These are phyloP conservation scores for Cryptosporidium ubiquitum DNA, from an alignment of 169 alveolate genomes.

Conservation along the genomic window DNA sequence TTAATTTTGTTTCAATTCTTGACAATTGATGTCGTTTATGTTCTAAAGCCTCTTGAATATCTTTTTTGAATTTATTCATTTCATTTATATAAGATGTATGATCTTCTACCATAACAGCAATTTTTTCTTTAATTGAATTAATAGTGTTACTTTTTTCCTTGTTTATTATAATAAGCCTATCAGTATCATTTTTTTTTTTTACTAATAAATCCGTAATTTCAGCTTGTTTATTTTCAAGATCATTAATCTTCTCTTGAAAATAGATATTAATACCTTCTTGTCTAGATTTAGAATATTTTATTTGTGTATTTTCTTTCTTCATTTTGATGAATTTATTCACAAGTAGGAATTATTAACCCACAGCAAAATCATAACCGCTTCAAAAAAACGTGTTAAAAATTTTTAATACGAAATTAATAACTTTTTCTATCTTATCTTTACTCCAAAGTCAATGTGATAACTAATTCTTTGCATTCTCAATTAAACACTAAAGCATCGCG, in stretches of 20 bases:
- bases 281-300: not conserved
- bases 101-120: not conserved
- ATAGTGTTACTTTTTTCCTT: not conserved
- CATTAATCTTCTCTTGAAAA: constrained; percentile 35
- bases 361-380: not conserved
- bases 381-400: not conserved
- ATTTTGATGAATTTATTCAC: not conserved
- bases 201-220: not conserved
- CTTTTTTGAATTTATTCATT: not conserved
- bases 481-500: not conserved
- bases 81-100: not conserved
- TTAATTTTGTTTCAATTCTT: constrained; percentile 26
- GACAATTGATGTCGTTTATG: not conserved
- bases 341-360: not conserved
- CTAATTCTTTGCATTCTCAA: not conserved
- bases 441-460: not conserved
- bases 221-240: constrained; percentile 39
- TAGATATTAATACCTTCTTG: not conserved
- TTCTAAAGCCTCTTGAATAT: not conserved
- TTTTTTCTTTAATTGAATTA: not conserved
- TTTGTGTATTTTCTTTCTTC: not conserved
- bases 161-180: not conserved
- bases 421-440: no score
- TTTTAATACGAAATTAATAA: no score
- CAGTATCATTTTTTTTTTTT: not conserved